Conservation (phyloP, 768 basidiomycete species). For the Hypsizygus marmoreus region DNA sequence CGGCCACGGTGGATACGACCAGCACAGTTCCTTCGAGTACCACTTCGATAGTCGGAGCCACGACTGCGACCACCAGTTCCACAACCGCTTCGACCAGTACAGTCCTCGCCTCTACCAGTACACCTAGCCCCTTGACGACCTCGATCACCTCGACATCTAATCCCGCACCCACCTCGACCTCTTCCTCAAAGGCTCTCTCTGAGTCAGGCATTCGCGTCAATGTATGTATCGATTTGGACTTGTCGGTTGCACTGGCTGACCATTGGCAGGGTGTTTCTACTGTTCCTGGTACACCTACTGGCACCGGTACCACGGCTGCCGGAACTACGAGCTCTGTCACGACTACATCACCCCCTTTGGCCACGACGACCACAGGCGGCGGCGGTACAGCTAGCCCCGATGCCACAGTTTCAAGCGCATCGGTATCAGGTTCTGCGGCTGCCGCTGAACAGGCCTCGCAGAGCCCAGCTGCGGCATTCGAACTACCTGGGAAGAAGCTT, state of each 20-base stretch:
- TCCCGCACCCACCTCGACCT: constrained; percentile 11
- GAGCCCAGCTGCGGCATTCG: constrained; percentile 48
- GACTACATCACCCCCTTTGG: too few relatives aligned
- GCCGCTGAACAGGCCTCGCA: constrained; percentile 34
- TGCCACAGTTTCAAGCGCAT: constrained; percentile 15
- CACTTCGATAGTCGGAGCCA: too few relatives aligned
- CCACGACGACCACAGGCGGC: too few relatives aligned
- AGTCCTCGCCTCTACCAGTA: neutral
- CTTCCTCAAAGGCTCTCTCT: constrained; percentile 15
- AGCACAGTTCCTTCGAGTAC: constrained; percentile 12
- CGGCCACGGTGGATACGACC: too few relatives aligned
- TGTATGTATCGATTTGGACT: constrained; percentile 9
- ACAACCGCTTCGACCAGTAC: constrained; percentile 7
- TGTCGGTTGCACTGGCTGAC: neutral
- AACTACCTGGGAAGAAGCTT: constrained; percentile 71
- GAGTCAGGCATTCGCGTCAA: constrained; percentile 13
- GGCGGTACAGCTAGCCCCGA: too few relatives aligned
- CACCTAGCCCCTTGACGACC: neutral
- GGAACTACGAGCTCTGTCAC: too few relatives aligned
- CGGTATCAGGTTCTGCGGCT: constrained; percentile 27
- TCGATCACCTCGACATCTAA: neutral
- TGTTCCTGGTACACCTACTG: constrained; percentile 13
- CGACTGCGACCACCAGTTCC: too few relatives aligned
- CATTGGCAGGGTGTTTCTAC: constrained; percentile 18
- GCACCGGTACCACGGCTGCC: constrained; percentile 13